Evolutionary conservation across 192 early-diverging fungal genomes (phyloP), one percentile per base, ranked within the genome.

Genomic region (Dimargaris cristalligena): DNA sequence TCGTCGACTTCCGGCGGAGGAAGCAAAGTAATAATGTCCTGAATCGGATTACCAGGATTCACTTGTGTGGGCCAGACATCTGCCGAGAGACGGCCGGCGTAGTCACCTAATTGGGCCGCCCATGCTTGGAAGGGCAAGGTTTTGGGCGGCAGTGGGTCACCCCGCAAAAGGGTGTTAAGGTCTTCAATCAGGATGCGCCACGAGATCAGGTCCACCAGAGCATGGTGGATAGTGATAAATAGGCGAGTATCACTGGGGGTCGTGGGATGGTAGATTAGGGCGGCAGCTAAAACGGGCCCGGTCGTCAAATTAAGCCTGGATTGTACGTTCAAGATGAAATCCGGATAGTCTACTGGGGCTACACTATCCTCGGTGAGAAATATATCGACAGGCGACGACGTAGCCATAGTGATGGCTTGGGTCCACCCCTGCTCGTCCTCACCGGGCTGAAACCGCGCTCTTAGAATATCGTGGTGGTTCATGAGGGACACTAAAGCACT

Each of bases 171-270:
- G 28, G 52, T 62, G 22, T 63, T 11, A 2, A 67, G 32, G 47
- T 67, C 63, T 38, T 67, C 65, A 20, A 67, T 30, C 44, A 67
- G 14, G 29, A 67, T 56, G 13, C 65, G 60, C 65, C 65, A 67
- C 11, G 65, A 67, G 6, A 67, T 62, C 4, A 61, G 44, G 58
- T 67, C 65, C 4, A 67, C 30, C 38, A 67, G 52, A 14, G 65
- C 47, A 45, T 67, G 65, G 51, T 67, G 65, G 31, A 67, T 45
- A 20, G 52, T 57, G 25, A 66, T 25, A 29, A 66, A 33, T 20
- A 67, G 31, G 14, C 38, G 62, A 23, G 65, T 54, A 18, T 61
- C 35, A 48, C 65, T 46, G 2, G 35, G 22, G 4, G 59, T 29
- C 9, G 46, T 25, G 34, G 59, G 22, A 6, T 65, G 50, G 2